Percentiles rank a stretch among this genome's conserved stretches.
These are phyloP conservation scores for Arabidopsis arenosa DNA, from an alignment of 345 rosid genomes.

Conservation along the genomic window DNA sequence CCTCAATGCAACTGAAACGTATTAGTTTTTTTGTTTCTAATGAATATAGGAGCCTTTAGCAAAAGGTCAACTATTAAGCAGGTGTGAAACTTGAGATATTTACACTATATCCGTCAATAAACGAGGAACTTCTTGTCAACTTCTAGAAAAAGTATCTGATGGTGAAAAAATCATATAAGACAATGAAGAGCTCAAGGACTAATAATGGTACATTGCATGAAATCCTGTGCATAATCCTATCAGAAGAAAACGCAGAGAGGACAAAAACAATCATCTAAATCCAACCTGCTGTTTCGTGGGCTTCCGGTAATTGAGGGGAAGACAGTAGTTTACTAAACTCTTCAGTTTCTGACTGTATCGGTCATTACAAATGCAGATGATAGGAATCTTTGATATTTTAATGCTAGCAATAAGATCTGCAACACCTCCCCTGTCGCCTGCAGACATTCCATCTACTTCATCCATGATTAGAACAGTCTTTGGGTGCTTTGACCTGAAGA, in stretches of 20 bases:
- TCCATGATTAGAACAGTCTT: slow-evolving; percentile 96
- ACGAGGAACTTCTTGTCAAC: slow-evolving; percentile 15
- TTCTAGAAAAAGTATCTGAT: slow-evolving; percentile 27
- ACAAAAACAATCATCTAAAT: slow-evolving; percentile 28
- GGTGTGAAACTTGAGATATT: slow-evolving; percentile 2
- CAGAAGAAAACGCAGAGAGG: slow-evolving; percentile 14
- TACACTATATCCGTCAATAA: not conserved
- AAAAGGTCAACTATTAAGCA: slow-evolving; percentile 12
- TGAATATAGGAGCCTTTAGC: slow-evolving; percentile 1
- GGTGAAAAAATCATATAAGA: not conserved
- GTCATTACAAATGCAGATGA: slow-evolving; percentile 97
- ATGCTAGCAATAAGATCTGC: slow-evolving; percentile 98
- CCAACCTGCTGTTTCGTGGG: slow-evolving; percentile 96
- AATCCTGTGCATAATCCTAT: slow-evolving; percentile 21
- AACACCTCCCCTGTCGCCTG: slow-evolving; percentile 98
- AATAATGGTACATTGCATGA: slow-evolving; percentile 25
- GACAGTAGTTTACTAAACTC: slow-evolving; percentile 89
- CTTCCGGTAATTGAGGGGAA: slow-evolving; percentile 79
- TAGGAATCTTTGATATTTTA: slow-evolving; percentile 91
- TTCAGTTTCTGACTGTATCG: slow-evolving; percentile 97
- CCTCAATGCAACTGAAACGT: slow-evolving; percentile 14
- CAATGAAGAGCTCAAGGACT: not conserved
- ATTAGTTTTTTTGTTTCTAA: not conserved
- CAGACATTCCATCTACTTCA: slow-evolving; percentile 99
- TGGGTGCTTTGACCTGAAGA: slow-evolving; percentile 69